These are phyloP conservation scores for Saccharomyces pastorianus DNA, from an alignment of 1,139 yeast species.

Conservation along the genomic window DNA sequence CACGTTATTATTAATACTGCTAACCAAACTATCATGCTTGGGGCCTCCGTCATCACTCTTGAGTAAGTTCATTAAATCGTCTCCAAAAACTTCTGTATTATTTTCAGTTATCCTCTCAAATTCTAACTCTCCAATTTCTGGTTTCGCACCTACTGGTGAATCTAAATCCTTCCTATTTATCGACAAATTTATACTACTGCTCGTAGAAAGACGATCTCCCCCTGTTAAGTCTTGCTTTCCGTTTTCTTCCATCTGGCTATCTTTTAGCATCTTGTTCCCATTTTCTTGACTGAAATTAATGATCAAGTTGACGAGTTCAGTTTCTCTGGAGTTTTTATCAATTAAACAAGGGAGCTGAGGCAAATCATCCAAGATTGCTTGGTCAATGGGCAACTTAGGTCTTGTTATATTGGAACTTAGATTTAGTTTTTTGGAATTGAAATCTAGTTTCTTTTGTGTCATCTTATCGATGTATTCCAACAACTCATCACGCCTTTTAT, in stretches of 20 bases:
- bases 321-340: slow-evolving; percentile 55
- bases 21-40: slow-evolving; percentile 11
- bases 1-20: slow-evolving; percentile 4
- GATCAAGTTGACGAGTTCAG: slow-evolving; percentile 47
- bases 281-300: slow-evolving; percentile 15
- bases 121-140: slow-evolving; percentile 27
- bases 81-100: slow-evolving; percentile 28
- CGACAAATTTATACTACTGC: background rate
- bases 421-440: slow-evolving; percentile 49
- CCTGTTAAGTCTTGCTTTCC: background rate
- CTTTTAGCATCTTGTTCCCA: slow-evolving; percentile 5
- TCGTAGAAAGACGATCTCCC: background rate
- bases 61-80: slow-evolving; percentile 23
- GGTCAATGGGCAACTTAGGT: slow-evolving; percentile 36
- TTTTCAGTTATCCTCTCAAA: slow-evolving; percentile 30
- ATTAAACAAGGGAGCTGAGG: slow-evolving; percentile 64
- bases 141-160: slow-evolving; percentile 2
- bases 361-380: slow-evolving; percentile 45
- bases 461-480: slow-evolving; percentile 62
- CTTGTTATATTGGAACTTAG: slow-evolving; percentile 33
- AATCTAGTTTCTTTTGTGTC: slow-evolving; percentile 63
- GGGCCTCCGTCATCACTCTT: background rate
- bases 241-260: slow-evolving; percentile 1
- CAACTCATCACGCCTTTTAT: slow-evolving; percentile 50
- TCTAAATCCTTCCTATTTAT: background rate